Evolutionary conservation across 352 stramenopile genomes (phyloP).

Genomic region (Phytophthora ohioensis): DNA sequence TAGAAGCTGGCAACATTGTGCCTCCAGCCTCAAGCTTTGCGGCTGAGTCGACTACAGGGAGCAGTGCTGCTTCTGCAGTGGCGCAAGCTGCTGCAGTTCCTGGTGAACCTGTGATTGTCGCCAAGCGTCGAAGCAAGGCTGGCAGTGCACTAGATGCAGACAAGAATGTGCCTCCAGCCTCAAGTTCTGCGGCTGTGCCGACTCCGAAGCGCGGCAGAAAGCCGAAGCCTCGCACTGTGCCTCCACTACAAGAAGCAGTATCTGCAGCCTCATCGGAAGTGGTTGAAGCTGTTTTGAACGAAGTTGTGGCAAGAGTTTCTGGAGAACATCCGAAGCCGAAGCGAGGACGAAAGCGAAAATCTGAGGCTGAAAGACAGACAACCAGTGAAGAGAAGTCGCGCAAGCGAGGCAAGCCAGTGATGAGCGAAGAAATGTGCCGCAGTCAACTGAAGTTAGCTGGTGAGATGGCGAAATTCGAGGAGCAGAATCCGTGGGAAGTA

Average conservation of each 20-base stretch:
- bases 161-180: not conserved
- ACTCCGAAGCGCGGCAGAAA: not conserved
- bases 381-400: conserved; percentile 5
- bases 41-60: not conserved
- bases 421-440: conserved; percentile 27
- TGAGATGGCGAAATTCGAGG: conserved; percentile 39
- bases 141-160: not conserved
- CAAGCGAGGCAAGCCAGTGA: conserved; percentile 28
- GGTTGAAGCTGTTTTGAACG: not conserved
- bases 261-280: not conserved
- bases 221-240: not conserved
- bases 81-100: not conserved
- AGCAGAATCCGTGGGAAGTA: conserved; percentile 43
- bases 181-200: not conserved
- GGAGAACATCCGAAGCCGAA: conserved; percentile 16
- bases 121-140: not conserved
- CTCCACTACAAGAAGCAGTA: not conserved
- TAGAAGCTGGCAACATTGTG: too few species aligned
- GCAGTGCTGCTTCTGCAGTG: not conserved
- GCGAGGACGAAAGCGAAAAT: conserved; percentile 19
- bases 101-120: not conserved
- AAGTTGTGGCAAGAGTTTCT: not conserved
- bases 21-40: too few species aligned
- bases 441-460: conserved; percentile 27
- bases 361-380: not conserved